Percentiles rank a stretch among this genome's conserved stretches.
These are phyloP conservation scores for Podila minutissima DNA, from an alignment of 192 early-diverging fungal genomes.

Conservation along the genomic window DNA sequence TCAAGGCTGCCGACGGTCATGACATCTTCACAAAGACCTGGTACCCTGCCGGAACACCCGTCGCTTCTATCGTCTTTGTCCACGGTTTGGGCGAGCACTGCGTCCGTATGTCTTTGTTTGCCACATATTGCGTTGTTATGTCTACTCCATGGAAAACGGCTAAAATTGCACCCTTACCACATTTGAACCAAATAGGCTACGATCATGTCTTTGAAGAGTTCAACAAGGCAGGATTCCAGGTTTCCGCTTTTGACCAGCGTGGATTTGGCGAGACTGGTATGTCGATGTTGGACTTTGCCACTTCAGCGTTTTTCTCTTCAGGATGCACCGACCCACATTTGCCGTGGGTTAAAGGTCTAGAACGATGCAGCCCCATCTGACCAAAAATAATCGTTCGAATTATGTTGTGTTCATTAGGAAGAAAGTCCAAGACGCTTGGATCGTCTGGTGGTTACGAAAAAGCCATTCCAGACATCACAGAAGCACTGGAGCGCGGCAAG, in stretches of 20 bases:
- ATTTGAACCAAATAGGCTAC: constrained; percentile 46
- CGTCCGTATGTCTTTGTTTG: constrained; percentile 32
- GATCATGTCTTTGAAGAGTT: constrained; percentile 64
- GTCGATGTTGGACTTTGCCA: neutral
- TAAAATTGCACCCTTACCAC: neutral
- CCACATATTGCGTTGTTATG: neutral
- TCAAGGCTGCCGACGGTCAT: constrained; percentile 51
- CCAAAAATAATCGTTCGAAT: neutral
- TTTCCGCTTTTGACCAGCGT: constrained; percentile 68
- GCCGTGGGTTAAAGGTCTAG: no score
- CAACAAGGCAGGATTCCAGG: constrained; percentile 60
- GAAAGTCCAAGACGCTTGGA: constrained; percentile 55
- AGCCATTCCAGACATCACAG: constrained; percentile 55
- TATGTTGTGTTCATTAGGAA: constrained; percentile 5
- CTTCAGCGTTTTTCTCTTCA: neutral
- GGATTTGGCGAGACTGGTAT: constrained; percentile 69
- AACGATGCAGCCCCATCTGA: neutral
- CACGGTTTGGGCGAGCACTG: constrained; percentile 66
- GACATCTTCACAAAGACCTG: constrained; percentile 63
- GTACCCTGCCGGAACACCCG: constrained; percentile 35
- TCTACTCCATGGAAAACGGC: no score
- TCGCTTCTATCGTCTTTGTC: constrained; percentile 56
- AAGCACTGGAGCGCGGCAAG: constrained; percentile 49
- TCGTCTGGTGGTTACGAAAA: constrained; percentile 54
- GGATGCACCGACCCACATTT: neutral